Percentiles rank a stretch among this genome's conserved stretches.
phyloP scores from a whole-genome alignment of 75 land plant genomes.

The Larix kaempferi region DNA sequence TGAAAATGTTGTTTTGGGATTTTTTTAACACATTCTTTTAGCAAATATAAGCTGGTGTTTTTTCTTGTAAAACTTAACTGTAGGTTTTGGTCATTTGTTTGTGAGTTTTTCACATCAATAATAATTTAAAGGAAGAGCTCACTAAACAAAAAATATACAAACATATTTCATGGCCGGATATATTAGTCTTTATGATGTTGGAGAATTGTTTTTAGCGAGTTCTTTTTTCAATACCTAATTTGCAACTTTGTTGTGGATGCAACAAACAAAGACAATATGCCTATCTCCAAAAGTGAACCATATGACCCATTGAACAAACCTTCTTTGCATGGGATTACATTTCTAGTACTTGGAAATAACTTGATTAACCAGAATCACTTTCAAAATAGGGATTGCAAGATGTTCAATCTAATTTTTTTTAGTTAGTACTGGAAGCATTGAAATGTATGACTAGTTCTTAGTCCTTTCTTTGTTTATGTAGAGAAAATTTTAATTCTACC shows the following conservation, averaged over 20 bases:
- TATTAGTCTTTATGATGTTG: neutral
- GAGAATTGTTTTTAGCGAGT: neutral
- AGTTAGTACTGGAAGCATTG: neutral
- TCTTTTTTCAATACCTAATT: neutral
- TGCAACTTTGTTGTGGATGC: slow-evolving; percentile 98
- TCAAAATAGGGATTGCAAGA: slow-evolving; percentile 76
- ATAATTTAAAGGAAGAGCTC: neutral
- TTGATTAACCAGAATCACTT: slow-evolving; percentile 87
- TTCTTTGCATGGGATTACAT: slow-evolving; percentile 84
- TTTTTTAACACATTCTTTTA: too few species aligned
- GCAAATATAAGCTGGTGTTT: too few species aligned
- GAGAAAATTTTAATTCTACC: too few species aligned
- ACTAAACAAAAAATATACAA: neutral
- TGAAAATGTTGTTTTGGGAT: too few species aligned
- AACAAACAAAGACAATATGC: slow-evolving; percentile 79
- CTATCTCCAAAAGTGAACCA: slow-evolving; percentile 82
- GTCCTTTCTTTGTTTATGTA: too few species aligned
- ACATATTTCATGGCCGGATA: neutral
- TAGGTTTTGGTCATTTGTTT: neutral
- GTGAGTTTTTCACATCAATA: neutral
- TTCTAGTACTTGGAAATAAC: slow-evolving; percentile 94
- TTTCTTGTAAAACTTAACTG: too few species aligned
- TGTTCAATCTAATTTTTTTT: neutral
- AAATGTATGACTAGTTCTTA: neutral
- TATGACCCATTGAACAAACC: slow-evolving; percentile 92